Conservation (phyloP, 2,329 filamentous ascomycete species). For the Colletotrichum incanum region DNA sequence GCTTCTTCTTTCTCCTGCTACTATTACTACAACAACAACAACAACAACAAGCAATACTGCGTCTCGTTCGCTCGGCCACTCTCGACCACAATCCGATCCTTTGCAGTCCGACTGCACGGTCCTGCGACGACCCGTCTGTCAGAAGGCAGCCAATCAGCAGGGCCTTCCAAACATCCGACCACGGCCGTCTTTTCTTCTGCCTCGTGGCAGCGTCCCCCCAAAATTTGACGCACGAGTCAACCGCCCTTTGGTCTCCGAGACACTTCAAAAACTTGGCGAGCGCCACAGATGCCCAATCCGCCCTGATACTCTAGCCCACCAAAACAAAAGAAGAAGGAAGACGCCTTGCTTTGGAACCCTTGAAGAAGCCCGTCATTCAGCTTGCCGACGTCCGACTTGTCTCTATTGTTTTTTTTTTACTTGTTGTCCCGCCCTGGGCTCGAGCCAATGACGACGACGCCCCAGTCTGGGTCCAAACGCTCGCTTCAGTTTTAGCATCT, state of each 20-base stretch:
- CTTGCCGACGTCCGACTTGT: background rate
- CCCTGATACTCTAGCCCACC: constrained; percentile 19
- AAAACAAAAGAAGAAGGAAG: constrained; percentile 13
- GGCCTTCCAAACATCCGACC: constrained; percentile 19
- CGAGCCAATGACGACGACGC: constrained; percentile 40
- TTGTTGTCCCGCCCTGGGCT: constrained; percentile 23
- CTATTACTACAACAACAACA: no score
- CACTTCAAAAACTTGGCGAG: constrained; percentile 32
- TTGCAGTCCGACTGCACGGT: background rate
- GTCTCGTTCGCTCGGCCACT: constrained; percentile 7
- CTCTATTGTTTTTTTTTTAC: constrained; percentile 12
- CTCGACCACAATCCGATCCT: background rate
- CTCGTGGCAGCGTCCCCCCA: constrained; percentile 38
- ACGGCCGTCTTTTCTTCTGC: constrained; percentile 38
- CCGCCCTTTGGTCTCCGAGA: constrained; percentile 35
- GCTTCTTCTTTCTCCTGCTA: background rate
- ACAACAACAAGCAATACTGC: background rate
- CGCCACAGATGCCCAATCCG: constrained; percentile 28
- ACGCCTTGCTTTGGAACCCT: constrained; percentile 3
- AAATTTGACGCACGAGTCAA: constrained; percentile 39
- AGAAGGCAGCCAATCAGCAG: constrained; percentile 27
- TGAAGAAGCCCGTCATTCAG: constrained; percentile 15
- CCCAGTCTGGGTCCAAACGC: constrained; percentile 40
- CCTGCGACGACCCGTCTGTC: constrained; percentile 8
- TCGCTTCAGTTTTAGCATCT: constrained; percentile 44